Base-by-base conservation (phyloP, 2,329 filamentous ascomycete species). In the Stenocarpella maydis region DNA sequence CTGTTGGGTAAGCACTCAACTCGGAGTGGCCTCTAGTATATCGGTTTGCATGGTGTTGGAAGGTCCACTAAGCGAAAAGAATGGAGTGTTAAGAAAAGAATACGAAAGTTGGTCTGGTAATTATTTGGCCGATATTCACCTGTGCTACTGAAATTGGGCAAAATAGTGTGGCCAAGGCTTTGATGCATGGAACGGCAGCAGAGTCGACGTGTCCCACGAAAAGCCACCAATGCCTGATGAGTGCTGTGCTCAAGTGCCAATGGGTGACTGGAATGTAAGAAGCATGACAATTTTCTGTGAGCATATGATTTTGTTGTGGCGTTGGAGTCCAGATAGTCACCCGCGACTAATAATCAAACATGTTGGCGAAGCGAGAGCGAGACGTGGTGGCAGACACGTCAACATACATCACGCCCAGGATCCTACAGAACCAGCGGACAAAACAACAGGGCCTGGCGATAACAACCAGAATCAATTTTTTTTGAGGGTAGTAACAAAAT, bases 301-400 rank as follows among this genome's bases (percentile, higher is more conserved):
- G 24, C 14, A n/a, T 52, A 10, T 19, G n/a, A n/a, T 7, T 4
- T 52, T 28, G 1, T 34, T n/a, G 9, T n/a, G 26, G 10, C 17
- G 1, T 49, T 24, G 21, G 45, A 45, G 4, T n/a, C n/a, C 8
- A 26, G 45, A 26, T 9, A 31, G 14, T 28, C 12, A 31, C 4
- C 14, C 10, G 15, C 1, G 21, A 26, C 14, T 58, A 19, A 24
- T 9, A 37, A 21, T 34, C 37, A 10, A 10, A 34, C 28, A 34
- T 34, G 50, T 53, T 34, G 52, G n/a, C 52, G 14, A 37, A 54
- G 52, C 31, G 31, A 34, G 19, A 8, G 14, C 12, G 19, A 54
- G 52, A 37, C 31, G 19, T 26, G 9, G n/a, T n/a, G 55, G 55
- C 41, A 45, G 55, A 63, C 58, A 63, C 58, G 58, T 63, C 58